phyloP scores from a whole-genome alignment of 2,329 filamentous ascomycete genomes.

The Cytospora paraplurivora region DNA sequence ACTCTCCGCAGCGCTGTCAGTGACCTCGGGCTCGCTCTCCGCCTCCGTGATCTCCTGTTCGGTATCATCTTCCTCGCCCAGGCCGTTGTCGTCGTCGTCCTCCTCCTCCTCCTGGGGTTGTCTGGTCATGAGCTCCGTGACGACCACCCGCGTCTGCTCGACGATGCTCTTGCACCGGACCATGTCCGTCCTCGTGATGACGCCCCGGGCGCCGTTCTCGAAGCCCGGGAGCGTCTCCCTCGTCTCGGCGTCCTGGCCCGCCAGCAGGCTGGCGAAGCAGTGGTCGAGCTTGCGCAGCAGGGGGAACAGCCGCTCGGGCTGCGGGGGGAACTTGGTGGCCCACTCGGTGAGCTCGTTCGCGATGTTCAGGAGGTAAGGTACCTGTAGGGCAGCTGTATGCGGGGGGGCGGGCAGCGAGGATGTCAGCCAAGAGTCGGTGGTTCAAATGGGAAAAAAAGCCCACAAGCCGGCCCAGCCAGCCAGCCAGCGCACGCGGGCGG shows the following conservation, averaged over 20 bases:
- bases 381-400: slow-evolving; percentile 69
- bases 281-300: slow-evolving; percentile 79
- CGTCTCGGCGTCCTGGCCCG: slow-evolving; percentile 67
- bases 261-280: slow-evolving; percentile 76
- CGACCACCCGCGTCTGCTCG: slow-evolving; percentile 70
- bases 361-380: slow-evolving; percentile 79
- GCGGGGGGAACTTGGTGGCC: slow-evolving; percentile 70
- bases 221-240: slow-evolving; percentile 71
- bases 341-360: slow-evolving; percentile 73
- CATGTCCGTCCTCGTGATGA: slow-evolving; percentile 80
- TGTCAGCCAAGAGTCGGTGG: neutral
- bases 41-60: slow-evolving; percentile 29
- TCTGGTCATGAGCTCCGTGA: slow-evolving; percentile 68
- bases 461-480: too few species aligned
- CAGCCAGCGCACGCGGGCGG: too few species aligned
- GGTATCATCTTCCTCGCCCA: slow-evolving; percentile 31
- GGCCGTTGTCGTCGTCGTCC: slow-evolving; percentile 45
- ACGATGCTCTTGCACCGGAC: slow-evolving; percentile 82
- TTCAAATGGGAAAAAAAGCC: too few species aligned
- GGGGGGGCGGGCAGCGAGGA: neutral
- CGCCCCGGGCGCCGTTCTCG: slow-evolving; percentile 59
- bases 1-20: slow-evolving; percentile 23
- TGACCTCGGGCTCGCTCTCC: slow-evolving; percentile 40
- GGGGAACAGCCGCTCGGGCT: slow-evolving; percentile 68
- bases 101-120: slow-evolving; percentile 50